phyloP scores from a whole-genome alignment of 2,329 filamentous ascomycete species.

The Akanthomyces lecanii region DNA sequence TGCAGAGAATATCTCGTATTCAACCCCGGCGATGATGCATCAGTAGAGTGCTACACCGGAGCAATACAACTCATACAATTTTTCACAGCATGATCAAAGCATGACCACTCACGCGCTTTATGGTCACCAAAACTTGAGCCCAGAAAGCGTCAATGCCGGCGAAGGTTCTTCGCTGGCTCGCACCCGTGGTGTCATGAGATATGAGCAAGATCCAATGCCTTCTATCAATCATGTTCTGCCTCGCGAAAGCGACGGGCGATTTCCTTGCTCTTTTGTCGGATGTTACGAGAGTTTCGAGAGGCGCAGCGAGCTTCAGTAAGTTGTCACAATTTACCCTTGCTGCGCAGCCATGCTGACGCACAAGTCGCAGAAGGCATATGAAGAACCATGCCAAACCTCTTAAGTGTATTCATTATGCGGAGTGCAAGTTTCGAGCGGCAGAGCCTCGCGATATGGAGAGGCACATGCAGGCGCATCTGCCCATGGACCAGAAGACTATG shows the following conservation, averaged over 20 bases:
- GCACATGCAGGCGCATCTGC: not conserved
- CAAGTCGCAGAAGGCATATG: not conserved
- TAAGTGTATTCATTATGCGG: not conserved
- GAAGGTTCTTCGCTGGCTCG: not conserved
- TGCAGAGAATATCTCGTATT: not conserved
- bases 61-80: not conserved
- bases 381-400: not conserved
- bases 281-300: not conserved
- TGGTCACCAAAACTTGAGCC: not conserved
- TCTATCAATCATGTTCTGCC: not conserved
- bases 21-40: not conserved
- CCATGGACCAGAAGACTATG: not conserved
- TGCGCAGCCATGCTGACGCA: not conserved
- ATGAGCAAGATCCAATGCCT: not conserved
- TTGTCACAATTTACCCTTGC: not conserved
- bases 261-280: not conserved
- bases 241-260: not conserved
- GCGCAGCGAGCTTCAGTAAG: not conserved
- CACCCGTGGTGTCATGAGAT: not conserved
- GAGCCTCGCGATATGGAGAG: not conserved
- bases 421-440: not conserved
- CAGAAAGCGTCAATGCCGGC: not conserved
- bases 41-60: slow-evolving; percentile 5
- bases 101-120: not conserved
- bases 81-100: not conserved